Base-by-base conservation (phyloP, 1,139 yeast species). In the Taphrina populina region DNA sequence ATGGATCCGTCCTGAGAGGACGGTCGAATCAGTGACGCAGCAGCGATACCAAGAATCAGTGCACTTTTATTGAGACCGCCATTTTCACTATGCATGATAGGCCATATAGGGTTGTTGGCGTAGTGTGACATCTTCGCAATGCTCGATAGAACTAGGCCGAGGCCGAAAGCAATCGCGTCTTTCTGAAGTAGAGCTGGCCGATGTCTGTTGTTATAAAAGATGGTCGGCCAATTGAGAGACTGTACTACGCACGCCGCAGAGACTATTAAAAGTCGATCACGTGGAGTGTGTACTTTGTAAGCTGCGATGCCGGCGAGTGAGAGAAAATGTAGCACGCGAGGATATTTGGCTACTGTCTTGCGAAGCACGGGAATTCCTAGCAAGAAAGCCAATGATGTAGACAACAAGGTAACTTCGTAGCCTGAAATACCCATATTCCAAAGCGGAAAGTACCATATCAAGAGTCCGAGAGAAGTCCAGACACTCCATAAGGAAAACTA, bases 371-470 rank as follows among this genome's bases (percentile, higher is more conserved):
- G 80, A 13, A 84, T 63, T 2, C 70, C 67, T 37, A 88, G 71
- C 1, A 88, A 44, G 13, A 83, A 60, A 3, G 90, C 84, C 1
- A 83, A 77, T 29, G 80, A 60, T 40, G 84, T 74, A 23, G 82
- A 72, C 2, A 82, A 67, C 47, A 88, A 74, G 1, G 82, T 78
- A 0, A 85, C 84, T 69, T 92, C 98, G 67, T 85, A 88, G 2
- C 98, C 98, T 27, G 62, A 41, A 58, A 92, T 83, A 6, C 97
- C 97, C 97, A 92, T 88, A 67, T 84, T 80, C 98, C 98, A 92
- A 60, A 92, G 75, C 15, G 98, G 98, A 75, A 92, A 92, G 72
- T 86, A 88, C 98, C 98, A 92, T 51, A 92, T 83, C 66, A 94
- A 81, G 58, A 94, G 76, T 53, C 88, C 84, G 60, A 92, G 73